A percentile compares a stretch with the other conserved stretches of the same genome.
Conservation (phyloP, 129 eudicot species). For the Tagetes erecta region DNA sequence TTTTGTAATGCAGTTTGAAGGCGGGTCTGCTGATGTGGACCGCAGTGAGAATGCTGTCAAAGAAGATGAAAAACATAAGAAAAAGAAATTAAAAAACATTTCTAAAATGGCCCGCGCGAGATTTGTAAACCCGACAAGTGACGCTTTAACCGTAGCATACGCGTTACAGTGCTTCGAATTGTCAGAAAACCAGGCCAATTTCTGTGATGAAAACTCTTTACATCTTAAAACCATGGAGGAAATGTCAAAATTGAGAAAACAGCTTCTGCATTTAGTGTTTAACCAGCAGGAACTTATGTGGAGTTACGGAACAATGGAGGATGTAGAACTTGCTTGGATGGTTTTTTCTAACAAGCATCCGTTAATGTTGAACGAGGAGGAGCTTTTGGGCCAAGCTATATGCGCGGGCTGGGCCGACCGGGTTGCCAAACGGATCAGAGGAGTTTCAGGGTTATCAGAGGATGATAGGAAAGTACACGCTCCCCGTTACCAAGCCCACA, state of each 20-base stretch:
- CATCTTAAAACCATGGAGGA: constrained; percentile 88
- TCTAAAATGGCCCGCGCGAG: constrained; percentile 53
- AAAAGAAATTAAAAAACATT: constrained; percentile 60
- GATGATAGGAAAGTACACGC: constrained; percentile 64
- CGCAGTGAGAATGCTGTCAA: constrained; percentile 19
- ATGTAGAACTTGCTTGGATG: constrained; percentile 83
- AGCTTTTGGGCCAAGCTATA: constrained; percentile 79
- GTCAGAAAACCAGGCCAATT: constrained; percentile 47
- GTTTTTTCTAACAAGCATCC: constrained; percentile 51
- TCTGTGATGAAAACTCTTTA: constrained; percentile 57
- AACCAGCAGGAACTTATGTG: constrained; percentile 60
- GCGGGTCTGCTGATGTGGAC: constrained; percentile 14
- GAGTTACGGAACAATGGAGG: constrained; percentile 55
- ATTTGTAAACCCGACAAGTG: constrained; percentile 72
- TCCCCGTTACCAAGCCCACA: constrained; percentile 64
- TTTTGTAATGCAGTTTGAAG: constrained; percentile 64
- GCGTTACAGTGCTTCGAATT: constrained; percentile 82
- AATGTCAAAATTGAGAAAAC: constrained; percentile 89
- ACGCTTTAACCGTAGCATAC: constrained; percentile 70
- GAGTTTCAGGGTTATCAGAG: constrained; percentile 42
- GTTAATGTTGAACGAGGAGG: constrained; percentile 60
- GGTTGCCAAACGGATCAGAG: constrained; percentile 64
- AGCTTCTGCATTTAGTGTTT: constrained; percentile 72
- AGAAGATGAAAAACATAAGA: constrained; percentile 49
- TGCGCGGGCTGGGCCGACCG: constrained; percentile 98